These are phyloP conservation scores for Rhodamnia argentea DNA, from an alignment of 345 rosid genomes.

Conservation along the genomic window DNA sequence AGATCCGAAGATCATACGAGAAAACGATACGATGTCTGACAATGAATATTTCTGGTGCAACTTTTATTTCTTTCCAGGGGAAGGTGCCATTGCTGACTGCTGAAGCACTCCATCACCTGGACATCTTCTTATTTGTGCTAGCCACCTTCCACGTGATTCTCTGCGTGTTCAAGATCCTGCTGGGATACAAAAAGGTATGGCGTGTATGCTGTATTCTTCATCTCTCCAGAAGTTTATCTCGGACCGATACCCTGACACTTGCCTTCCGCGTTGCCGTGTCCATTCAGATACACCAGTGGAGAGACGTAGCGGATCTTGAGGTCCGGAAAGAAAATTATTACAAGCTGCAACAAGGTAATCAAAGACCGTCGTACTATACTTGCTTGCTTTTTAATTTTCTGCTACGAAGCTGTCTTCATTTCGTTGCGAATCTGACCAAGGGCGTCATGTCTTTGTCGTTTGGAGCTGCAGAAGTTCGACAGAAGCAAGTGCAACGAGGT, in stretches of 20 bases:
- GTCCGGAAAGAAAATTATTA: neutral
- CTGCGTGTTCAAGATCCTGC: slow-evolving; percentile 59
- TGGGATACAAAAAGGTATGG: slow-evolving; percentile 13
- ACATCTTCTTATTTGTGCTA: slow-evolving; percentile 71
- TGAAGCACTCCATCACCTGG: slow-evolving; percentile 74
- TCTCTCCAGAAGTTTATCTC: neutral
- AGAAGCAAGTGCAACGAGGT: fast-evolving
- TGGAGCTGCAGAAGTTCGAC: fast-evolving
- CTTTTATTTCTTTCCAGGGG: slow-evolving; percentile 28
- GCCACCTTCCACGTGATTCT: slow-evolving; percentile 58
- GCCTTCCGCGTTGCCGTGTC: neutral
- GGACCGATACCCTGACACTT: neutral
- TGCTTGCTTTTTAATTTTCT: neutral
- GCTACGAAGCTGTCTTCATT: neutral
- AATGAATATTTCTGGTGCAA: neutral
- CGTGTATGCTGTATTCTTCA: neutral
- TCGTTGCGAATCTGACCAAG: fast-evolving
- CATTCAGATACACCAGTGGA: neutral
- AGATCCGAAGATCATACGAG: neutral
- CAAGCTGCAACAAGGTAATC: fast-evolving
- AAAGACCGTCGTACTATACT: neutral
- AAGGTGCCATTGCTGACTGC: slow-evolving; percentile 45
- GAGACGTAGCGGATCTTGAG: neutral
- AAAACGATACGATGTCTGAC: neutral
- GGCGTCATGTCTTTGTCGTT: neutral